Evolutionary conservation across 306 rosid genomes (phyloP), one percentile per base, ranked within the genome.

Genomic region (Vachellia collinsii): DNA sequence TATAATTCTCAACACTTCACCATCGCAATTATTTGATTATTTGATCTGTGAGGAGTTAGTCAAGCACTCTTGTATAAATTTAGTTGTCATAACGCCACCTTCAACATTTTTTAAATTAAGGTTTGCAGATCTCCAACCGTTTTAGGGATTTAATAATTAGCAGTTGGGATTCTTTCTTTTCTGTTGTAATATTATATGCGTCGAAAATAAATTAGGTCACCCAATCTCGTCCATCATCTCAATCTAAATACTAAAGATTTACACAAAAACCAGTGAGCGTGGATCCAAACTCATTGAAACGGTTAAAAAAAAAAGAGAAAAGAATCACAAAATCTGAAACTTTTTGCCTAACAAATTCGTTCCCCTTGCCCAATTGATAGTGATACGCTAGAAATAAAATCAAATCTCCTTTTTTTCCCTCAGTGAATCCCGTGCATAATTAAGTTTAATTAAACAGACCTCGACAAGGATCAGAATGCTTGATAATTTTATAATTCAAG

Each of bases 161-260:
- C 74, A 17, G 77, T 77, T 71, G 61, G 38, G 54, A 56, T 41
- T 66, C 53, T 76, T 71, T 62, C 29, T 20, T 64, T 70, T 50
- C 6, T 29, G 50, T 46, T 8, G 36, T n/a, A 59, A 59, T 74
- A 67, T 77, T 83, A 41, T 78, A 78, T 78, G 46, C 38, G 17
- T 79, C 46, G 16, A 44, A 58, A 22, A 56, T 43, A 67, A 83
- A 83, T 83, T 83, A 83, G 86, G 86, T 74, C 63, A 83, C 86
- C 86, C 83, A 83, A 79, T 81, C 47, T 56, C 64, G 36, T 54
- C 67, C 5, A 41, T 77, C 77, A 47, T 22, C 74, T 69, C 8
- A 76, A 7, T 62, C n/a, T 48, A 47, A 42, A 36, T 9, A 19
- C 4, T 42, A 11, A 11, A 43, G 5, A 56, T 20, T 20, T 56